A percentile compares a stretch with the other conserved stretches of the same genome.
Conservation (phyloP, 2,329 filamentous ascomycete species). For the Leptoxyphium fumago region DNA sequence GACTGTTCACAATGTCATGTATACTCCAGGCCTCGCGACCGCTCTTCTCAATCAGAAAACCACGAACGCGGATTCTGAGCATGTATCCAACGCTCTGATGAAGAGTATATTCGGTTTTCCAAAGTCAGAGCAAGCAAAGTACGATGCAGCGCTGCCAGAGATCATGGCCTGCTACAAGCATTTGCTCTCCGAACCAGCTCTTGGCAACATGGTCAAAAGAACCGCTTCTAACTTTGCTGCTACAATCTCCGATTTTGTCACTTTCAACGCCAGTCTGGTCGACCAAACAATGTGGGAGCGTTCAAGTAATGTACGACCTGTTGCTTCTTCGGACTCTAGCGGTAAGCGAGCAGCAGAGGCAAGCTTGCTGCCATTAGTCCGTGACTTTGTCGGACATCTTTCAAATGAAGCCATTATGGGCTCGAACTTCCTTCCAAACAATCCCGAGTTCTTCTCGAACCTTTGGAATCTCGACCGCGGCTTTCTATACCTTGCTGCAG, state of each 20-base stretch:
- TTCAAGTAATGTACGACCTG: constrained; percentile 26
- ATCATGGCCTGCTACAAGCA: constrained; percentile 21
- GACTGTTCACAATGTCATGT: constrained; percentile 35
- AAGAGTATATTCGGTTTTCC: constrained; percentile 28
- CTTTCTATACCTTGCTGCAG: constrained; percentile 39
- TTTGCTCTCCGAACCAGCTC: constrained; percentile 33
- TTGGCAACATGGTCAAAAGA: constrained; percentile 26
- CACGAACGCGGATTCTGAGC: constrained; percentile 16
- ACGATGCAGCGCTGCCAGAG: constrained; percentile 24
- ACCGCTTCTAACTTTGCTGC: constrained; percentile 27
- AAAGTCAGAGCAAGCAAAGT: constrained; percentile 19
- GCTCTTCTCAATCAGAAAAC: constrained; percentile 25
- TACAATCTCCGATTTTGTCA: constrained; percentile 41
- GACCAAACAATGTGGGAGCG: constrained; percentile 51
- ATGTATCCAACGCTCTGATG: constrained; percentile 14
- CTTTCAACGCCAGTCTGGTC: constrained; percentile 43
- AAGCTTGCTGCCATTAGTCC: constrained; percentile 36
- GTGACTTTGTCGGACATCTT: constrained; percentile 41
- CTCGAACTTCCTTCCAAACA: constrained; percentile 35
- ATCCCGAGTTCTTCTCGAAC: constrained; percentile 38
- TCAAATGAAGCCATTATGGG: constrained; percentile 39
- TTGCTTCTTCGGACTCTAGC: constrained; percentile 7
- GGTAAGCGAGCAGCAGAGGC: constrained; percentile 28
- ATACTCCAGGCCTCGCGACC: constrained; percentile 32
- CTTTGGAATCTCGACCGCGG: constrained; percentile 40